These are phyloP conservation scores for Termitomyces eurrhizus DNA, from an alignment of 768 basidiomycete species.

Conservation along the genomic window DNA sequence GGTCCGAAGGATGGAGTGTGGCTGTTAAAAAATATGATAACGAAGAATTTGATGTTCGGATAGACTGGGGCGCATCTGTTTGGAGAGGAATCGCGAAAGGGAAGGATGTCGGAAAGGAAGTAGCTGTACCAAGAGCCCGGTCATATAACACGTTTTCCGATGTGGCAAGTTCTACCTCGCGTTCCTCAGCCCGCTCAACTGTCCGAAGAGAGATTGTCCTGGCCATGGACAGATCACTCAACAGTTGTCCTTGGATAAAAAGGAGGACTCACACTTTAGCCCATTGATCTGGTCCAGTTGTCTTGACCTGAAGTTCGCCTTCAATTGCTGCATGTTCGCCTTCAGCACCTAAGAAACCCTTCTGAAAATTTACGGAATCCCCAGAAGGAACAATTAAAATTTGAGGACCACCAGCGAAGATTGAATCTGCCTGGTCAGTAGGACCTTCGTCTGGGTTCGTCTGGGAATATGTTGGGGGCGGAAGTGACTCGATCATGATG, in stretches of 20 bases:
- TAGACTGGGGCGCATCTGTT: slow-evolving; percentile 78
- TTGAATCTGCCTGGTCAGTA: slow-evolving; percentile 16
- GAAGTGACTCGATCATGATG: slow-evolving; percentile 40
- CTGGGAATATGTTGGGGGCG: slow-evolving; percentile 62
- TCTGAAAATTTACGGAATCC: slow-evolving; percentile 76
- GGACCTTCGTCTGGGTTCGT: slow-evolving; percentile 29
- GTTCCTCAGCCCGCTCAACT: slow-evolving; percentile 57
- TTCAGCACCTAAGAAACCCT: slow-evolving; percentile 80
- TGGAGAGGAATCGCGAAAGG: slow-evolving; percentile 82
- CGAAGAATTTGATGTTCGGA: slow-evolving; percentile 72
- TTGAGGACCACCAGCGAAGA: slow-evolving; percentile 42
- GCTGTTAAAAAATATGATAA: slow-evolving; percentile 70
- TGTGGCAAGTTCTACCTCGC: slow-evolving; percentile 62
- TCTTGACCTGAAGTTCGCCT: slow-evolving; percentile 86
- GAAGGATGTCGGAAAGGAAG: slow-evolving; percentile 54
- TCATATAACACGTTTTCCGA: slow-evolving; percentile 56
- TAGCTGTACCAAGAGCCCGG: slow-evolving; percentile 29
- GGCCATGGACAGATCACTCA: slow-evolving; percentile 11
- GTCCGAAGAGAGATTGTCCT: slow-evolving; percentile 67
- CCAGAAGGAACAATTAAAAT: slow-evolving; percentile 71
- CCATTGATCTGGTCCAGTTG: slow-evolving; percentile 54
- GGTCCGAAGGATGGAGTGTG: slow-evolving; percentile 50
- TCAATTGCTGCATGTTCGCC: slow-evolving; percentile 81
- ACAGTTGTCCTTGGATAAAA: slow-evolving; percentile 5
- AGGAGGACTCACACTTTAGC: slow-evolving; percentile 59